These are phyloP conservation scores for Candida maesae DNA, from an alignment of 805 yeast genomes.

Conservation along the genomic window DNA sequence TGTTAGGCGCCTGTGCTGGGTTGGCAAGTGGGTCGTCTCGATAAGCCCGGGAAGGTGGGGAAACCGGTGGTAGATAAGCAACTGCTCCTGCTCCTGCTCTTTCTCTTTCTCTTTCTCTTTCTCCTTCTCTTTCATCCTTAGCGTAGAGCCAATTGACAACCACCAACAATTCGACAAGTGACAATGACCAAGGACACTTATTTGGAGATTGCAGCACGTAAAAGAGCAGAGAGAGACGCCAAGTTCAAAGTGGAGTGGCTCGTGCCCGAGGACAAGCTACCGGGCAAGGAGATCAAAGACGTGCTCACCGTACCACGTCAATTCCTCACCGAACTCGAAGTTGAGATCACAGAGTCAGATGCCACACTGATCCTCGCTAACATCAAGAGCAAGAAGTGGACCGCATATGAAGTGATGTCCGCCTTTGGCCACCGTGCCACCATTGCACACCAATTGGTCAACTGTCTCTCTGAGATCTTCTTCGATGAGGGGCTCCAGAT, in stretches of 20 bases:
- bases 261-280: constrained; percentile 15
- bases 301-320: constrained; percentile 34
- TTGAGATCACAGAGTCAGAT: constrained; percentile 29
- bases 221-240: constrained; percentile 38
- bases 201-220: constrained; percentile 38
- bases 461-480: constrained; percentile 36
- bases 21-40: no score
- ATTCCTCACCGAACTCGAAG: constrained; percentile 31
- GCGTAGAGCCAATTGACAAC: neutral
- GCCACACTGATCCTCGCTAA: constrained; percentile 22
- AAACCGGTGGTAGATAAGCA: no score
- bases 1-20: no score
- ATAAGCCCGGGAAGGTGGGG: no score
- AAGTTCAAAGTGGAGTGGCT: constrained; percentile 30
- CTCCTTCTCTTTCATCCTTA: neutral
- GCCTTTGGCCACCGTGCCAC: constrained; percentile 60
- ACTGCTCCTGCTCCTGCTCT: no score
- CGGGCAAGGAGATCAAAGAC: constrained; percentile 32
- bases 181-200: constrained; percentile 26
- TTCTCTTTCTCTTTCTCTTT: no score
- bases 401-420: constrained; percentile 42
- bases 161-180: no score
- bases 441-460: constrained; percentile 51
- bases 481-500: constrained; percentile 52
- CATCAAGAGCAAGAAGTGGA: constrained; percentile 32